These are phyloP conservation scores for Cercospora janseana DNA, from an alignment of 2,329 filamentous ascomycete genomes.

Conservation along the genomic window DNA sequence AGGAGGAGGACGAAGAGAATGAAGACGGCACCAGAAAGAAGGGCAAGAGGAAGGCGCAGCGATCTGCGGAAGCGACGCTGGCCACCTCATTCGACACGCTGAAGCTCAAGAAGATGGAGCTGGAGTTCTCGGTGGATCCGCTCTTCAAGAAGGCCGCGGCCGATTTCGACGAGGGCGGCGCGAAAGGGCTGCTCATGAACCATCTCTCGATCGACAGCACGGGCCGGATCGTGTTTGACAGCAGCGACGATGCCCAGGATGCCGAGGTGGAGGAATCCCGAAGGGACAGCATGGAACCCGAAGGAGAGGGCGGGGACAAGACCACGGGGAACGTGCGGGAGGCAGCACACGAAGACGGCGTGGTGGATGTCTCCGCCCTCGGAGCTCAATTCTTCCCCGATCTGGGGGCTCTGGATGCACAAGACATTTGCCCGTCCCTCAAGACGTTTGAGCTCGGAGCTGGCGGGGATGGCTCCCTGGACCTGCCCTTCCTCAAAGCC, in stretches of 20 bases:
- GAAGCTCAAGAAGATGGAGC: conserved; percentile 94
- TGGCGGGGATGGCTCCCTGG: conserved; percentile 76
- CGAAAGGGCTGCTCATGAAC: conserved; percentile 90
- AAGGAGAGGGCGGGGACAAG: conserved; percentile 47
- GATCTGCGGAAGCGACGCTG: conserved; percentile 89
- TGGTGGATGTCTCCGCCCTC: conserved; percentile 75
- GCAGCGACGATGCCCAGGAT: conserved; percentile 77
- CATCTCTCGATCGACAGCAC: conserved; percentile 92
- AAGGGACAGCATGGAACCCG: conserved; percentile 42
- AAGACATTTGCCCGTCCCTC: conserved; percentile 91
- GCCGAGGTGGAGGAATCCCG: conserved; percentile 41
- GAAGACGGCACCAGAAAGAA: conserved; percentile 54
- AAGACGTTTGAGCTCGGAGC: conserved; percentile 85
- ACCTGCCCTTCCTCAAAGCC: conserved; percentile 88
- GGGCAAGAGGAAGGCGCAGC: conserved; percentile 68
- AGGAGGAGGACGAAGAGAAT: conserved; percentile 61
- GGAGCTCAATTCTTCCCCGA: conserved; percentile 84
- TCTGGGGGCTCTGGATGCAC: conserved; percentile 69
- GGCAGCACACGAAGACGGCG: conserved; percentile 55
- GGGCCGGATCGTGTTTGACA: conserved; percentile 95
- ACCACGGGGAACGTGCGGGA: conserved; percentile 43
- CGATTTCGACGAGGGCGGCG: conserved; percentile 96
- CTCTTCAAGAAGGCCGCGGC: conserved; percentile 99
- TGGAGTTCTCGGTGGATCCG: conserved; percentile 94
- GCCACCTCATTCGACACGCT: conserved; percentile 83